Conservation (phyloP, 2,329 filamentous ascomycete species). For the Colletotrichum zoysiae region DNA sequence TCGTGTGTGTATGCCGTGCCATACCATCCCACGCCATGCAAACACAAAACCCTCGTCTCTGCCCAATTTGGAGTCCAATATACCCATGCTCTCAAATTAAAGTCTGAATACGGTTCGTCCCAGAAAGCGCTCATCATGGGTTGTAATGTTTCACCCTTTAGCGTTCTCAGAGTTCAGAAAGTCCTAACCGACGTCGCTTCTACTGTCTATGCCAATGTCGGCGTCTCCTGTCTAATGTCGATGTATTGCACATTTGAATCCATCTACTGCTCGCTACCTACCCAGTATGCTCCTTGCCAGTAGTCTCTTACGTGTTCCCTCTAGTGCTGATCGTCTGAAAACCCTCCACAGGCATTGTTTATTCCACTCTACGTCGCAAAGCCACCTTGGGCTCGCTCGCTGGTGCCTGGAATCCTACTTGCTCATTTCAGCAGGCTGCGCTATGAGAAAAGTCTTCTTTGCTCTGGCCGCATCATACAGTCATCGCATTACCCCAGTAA, state of each 20-base stretch:
- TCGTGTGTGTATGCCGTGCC: background rate
- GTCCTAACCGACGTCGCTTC: background rate
- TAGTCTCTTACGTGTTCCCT: background rate
- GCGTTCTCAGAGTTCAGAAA: background rate
- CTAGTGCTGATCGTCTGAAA: background rate
- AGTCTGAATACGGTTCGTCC: conserved; percentile 37
- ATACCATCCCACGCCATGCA: background rate
- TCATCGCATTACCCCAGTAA: conserved; percentile 16
- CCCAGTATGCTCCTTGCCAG: background rate
- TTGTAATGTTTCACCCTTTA: conserved; percentile 19
- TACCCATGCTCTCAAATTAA: conserved; percentile 32
- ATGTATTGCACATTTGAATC: background rate
- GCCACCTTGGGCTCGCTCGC: background rate
- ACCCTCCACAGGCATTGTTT: background rate
- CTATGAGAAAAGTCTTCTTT: background rate
- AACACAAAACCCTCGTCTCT: conserved; percentile 12
- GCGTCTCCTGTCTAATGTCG: background rate
- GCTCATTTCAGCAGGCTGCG: background rate
- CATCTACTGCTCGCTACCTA: background rate
- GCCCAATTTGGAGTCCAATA: conserved; percentile 11
- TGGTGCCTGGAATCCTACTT: background rate
- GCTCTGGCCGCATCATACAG: background rate
- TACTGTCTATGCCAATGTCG: conserved; percentile 4
- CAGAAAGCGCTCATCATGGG: conserved; percentile 12
- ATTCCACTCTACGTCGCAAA: background rate